Evolutionary conservation across 345 rosid genomes (phyloP).

Genomic region (Syzygium oleosum): DNA sequence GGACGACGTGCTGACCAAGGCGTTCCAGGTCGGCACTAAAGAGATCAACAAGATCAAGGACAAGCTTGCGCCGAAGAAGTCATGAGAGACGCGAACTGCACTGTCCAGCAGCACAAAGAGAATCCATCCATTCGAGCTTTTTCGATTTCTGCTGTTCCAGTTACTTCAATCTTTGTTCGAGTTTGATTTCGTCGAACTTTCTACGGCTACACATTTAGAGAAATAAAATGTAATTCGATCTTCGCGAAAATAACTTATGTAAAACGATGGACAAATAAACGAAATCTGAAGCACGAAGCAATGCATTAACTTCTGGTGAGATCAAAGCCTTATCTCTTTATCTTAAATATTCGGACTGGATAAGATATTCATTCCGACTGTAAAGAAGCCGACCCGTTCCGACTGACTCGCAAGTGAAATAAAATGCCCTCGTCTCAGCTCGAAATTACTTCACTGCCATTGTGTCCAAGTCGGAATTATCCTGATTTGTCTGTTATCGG

Average conservation of each 20-base stretch:
- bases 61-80: constrained; percentile 45
- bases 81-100: neutral
- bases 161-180: neutral
- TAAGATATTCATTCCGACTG: neutral
- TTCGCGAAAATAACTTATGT: neutral
- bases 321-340: neutral
- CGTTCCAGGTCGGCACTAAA: constrained; percentile 55
- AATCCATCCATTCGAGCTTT: neutral
- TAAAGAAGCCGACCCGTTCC: neutral
- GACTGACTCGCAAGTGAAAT: neutral
- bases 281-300: neutral
- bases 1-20: constrained; percentile 45
- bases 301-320: neutral
- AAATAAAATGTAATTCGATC: neutral
- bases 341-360: neutral
- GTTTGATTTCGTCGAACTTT: neutral
- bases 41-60: constrained; percentile 42
- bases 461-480: accelerated
- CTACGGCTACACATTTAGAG: neutral
- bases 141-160: neutral
- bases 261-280: neutral
- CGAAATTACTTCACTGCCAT: neutral
- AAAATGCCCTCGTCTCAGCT: neutral
- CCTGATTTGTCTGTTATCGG: accelerated
- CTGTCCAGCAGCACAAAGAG: neutral